Conservation (phyloP, 2,329 filamentous ascomycete genomes). For the Penicillium sp. region DNA sequence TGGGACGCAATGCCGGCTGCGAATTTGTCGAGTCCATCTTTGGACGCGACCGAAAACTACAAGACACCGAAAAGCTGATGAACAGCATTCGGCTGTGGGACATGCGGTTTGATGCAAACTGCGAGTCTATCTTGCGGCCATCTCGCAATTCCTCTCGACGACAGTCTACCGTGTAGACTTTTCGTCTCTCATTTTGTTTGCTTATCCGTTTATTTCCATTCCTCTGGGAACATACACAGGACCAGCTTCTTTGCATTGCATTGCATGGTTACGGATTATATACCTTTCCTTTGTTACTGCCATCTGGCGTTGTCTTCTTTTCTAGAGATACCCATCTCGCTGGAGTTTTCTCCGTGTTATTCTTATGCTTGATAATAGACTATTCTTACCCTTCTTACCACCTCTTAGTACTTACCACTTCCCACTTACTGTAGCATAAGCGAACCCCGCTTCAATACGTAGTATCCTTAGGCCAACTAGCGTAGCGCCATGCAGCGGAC, state of each 20-base stretch:
- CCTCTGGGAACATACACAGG: slow-evolving; percentile 11
- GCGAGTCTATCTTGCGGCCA: slow-evolving; percentile 74
- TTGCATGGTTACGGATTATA: slow-evolving; percentile 11
- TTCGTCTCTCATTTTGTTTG: background rate
- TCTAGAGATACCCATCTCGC: slow-evolving; percentile 17
- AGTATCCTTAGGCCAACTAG: too few species aligned
- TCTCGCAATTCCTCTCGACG: slow-evolving; percentile 12
- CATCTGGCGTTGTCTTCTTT: slow-evolving; percentile 10
- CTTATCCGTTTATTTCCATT: slow-evolving; percentile 3
- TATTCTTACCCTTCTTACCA: background rate
- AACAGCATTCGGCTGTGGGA: slow-evolving; percentile 82
- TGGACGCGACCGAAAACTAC: slow-evolving; percentile 81
- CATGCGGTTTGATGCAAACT: slow-evolving; percentile 92
- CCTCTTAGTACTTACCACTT: background rate
- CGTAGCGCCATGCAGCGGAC: too few species aligned
- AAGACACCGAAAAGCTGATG: slow-evolving; percentile 92
- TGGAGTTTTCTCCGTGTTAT: slow-evolving; percentile 13
- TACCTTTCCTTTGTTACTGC: slow-evolving; percentile 13
- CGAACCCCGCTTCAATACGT: too few species aligned
- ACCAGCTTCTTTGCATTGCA: slow-evolving; percentile 14
- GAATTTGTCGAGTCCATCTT: slow-evolving; percentile 98
- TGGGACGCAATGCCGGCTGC: slow-evolving; percentile 87
- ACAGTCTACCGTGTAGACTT: slow-evolving; percentile 24
- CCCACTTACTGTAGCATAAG: background rate
- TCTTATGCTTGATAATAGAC: slow-evolving; percentile 8